Percentiles rank a stretch among this genome's conserved stretches.
phyloP scores from a whole-genome alignment of 2,329 filamentous ascomycete species.

The Aspergillus sp. region DNA sequence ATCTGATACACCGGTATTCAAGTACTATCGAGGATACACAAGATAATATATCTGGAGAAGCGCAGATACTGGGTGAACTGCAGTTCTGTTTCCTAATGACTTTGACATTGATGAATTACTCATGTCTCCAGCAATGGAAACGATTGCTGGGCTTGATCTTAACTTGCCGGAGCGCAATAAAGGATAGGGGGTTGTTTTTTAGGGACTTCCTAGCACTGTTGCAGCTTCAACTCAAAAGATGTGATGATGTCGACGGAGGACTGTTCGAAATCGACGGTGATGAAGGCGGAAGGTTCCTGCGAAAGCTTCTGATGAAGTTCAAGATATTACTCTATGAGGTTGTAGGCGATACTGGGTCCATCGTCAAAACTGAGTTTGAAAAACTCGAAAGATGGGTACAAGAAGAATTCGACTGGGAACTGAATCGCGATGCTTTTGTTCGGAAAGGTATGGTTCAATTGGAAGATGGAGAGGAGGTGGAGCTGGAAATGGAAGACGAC shows the following conservation, averaged over 20 bases:
- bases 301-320: slow-evolving; percentile 49
- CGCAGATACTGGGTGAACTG: slow-evolving; percentile 52
- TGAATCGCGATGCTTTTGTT: slow-evolving; percentile 48
- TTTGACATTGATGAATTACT: slow-evolving; percentile 61
- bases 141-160: slow-evolving; percentile 53
- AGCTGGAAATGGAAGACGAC: slow-evolving; percentile 55
- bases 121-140: slow-evolving; percentile 63
- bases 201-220: slow-evolving; percentile 47
- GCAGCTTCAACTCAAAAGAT: slow-evolving; percentile 50
- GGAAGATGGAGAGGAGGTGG: slow-evolving; percentile 60
- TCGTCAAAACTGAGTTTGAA: slow-evolving; percentile 49
- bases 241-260: slow-evolving; percentile 56
- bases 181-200: slow-evolving; percentile 47
- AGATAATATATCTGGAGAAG: slow-evolving; percentile 23
- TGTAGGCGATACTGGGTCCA: slow-evolving; percentile 26
- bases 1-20: slow-evolving; percentile 42
- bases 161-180: slow-evolving; percentile 51
- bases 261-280: slow-evolving; percentile 54
- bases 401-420: slow-evolving; percentile 54
- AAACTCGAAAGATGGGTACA: slow-evolving; percentile 52
- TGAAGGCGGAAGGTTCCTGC: slow-evolving; percentile 50
- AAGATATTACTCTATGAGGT: slow-evolving; percentile 47
- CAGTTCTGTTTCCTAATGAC: slow-evolving; percentile 62
- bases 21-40: slow-evolving; percentile 24
- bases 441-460: slow-evolving; percentile 55